Base-by-base conservation (phyloP, 495 filamentous ascomycete genomes). In the Aspergillus baeticus region DNA sequence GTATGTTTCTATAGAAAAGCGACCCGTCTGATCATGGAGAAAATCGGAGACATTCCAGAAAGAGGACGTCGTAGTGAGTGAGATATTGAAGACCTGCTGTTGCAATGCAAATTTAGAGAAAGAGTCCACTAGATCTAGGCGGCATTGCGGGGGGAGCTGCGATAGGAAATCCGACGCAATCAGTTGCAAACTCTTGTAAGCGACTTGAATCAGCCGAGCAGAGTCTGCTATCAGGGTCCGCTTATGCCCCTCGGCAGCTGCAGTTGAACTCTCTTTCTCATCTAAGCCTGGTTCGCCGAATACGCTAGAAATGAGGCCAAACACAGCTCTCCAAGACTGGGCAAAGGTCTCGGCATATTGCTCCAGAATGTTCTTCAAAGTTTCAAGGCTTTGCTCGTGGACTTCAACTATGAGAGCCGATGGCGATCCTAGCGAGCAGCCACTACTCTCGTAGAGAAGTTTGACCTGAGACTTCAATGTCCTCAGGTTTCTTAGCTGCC, bases 41-140 rank as follows among this genome's bases (percentile, higher is more conserved):
- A 90, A 95, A 67, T 96, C 92, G 2, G 94, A 96, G 11, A 96
- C 82, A 58, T 91, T 91, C 88, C 91, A 96, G 72, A 96, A 96
- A 64, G 95, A 95, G 0, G 93, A 96, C 10, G 94, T 87, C 1
- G 91, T 92, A 14, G 95, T 97, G 14, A 98, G 76, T 0, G 92
- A 95, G 53, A 97, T 95, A 61, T 98, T 98, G 51, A 98, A 82
- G 69, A 98, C 94, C 60, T 96, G 88, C 35, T 84, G 79, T 66
- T 98, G 93, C 2, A 84, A 83, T 50, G 87, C 89, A 72, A 98
- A 98, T 55, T 85, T 85, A 60, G 89, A 89, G 18, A 98, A 83
- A 41, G 91, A 89, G 73, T 97, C 88, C 58, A 97, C 86, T 15
- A 98, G 81, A 55, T 87, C 87, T 51, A 92, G 76, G 35, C 96